phyloP scores from a whole-genome alignment of 495 filamentous ascomycete genomes.

The Penicillium canariense region DNA sequence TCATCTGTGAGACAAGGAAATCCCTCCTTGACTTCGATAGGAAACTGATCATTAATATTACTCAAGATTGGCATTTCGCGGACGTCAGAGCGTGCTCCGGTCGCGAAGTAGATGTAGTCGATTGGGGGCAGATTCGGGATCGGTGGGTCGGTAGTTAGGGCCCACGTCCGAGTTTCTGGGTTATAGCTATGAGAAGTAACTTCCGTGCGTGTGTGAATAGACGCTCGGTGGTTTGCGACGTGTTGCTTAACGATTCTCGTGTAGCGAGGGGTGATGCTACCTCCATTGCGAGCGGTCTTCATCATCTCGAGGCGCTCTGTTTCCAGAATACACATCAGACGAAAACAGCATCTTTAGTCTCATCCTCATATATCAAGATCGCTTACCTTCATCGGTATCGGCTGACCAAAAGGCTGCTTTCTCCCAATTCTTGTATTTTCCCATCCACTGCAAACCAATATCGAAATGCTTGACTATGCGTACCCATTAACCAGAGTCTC shows the following conservation, averaged over 20 bases:
- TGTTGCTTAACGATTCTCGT: slow-evolving; percentile 53
- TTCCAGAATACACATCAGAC: neutral
- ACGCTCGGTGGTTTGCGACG: slow-evolving; percentile 39
- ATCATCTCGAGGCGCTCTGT: slow-evolving; percentile 57
- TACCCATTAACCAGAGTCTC: too few species aligned
- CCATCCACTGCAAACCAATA: slow-evolving; percentile 61
- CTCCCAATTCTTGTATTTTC: slow-evolving; percentile 63
- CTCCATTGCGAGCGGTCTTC: slow-evolving; percentile 56
- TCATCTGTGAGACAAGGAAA: slow-evolving; percentile 63
- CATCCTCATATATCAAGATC: neutral
- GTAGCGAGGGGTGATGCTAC: slow-evolving; percentile 59
- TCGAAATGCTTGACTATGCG: slow-evolving; percentile 60
- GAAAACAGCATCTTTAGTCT: neutral
- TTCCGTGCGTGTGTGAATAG: slow-evolving; percentile 49
- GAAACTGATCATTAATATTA: slow-evolving; percentile 49
- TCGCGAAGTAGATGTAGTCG: slow-evolving; percentile 66
- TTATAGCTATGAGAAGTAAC: slow-evolving; percentile 39
- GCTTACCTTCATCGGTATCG: slow-evolving; percentile 51
- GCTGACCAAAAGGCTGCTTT: slow-evolving; percentile 62
- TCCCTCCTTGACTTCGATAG: slow-evolving; percentile 51
- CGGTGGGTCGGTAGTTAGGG: slow-evolving; percentile 45
- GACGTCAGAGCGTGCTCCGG: slow-evolving; percentile 53
- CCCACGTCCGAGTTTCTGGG: slow-evolving; percentile 45
- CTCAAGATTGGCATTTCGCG: slow-evolving; percentile 48
- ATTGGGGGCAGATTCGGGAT: slow-evolving; percentile 50